phyloP scores from a whole-genome alignment of 257 asterid genomes.

The Gynochthodes officinalis region DNA sequence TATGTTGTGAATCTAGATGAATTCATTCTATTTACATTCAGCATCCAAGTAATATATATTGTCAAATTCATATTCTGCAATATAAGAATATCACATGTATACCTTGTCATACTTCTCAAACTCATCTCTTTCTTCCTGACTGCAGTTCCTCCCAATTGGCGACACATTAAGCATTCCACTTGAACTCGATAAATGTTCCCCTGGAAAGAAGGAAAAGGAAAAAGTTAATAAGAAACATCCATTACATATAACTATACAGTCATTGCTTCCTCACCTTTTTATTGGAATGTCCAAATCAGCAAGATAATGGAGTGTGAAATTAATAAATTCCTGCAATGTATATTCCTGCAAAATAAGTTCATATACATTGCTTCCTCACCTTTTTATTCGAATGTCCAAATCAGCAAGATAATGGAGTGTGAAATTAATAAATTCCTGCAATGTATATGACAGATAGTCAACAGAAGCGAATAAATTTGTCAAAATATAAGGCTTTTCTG shows the following conservation, averaged over 20 bases:
- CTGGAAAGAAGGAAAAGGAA: conserved; percentile 34
- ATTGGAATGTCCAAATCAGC: too few relatives aligned
- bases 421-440: conserved; percentile 93
- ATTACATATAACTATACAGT: conserved; percentile 1
- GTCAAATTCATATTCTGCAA: conserved; percentile 6
- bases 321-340: too few relatives aligned
- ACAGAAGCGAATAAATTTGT: neutral
- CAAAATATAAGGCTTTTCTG: neutral
- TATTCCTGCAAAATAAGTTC: too few relatives aligned
- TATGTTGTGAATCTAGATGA: conserved; percentile 65
- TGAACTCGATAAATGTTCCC: conserved; percentile 91
- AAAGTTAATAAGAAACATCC: conserved; percentile 11
- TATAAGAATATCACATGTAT: neutral
- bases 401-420: conserved; percentile 93
- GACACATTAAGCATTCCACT: conserved; percentile 97
- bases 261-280: too few relatives aligned
- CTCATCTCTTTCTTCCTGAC: conserved; percentile 95
- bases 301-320: too few relatives aligned
- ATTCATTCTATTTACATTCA: conserved; percentile 18
- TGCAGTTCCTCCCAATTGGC: conserved; percentile 98
- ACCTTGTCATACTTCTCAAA: conserved; percentile 97
- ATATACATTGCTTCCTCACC: conserved; percentile 59
- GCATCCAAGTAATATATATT: conserved; percentile 8
- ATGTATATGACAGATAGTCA: too few relatives aligned
- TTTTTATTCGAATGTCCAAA: conserved; percentile 91